These are phyloP conservation scores for Bacidia gigantensis DNA, from an alignment of 495 filamentous ascomycete species.

Conservation along the genomic window DNA sequence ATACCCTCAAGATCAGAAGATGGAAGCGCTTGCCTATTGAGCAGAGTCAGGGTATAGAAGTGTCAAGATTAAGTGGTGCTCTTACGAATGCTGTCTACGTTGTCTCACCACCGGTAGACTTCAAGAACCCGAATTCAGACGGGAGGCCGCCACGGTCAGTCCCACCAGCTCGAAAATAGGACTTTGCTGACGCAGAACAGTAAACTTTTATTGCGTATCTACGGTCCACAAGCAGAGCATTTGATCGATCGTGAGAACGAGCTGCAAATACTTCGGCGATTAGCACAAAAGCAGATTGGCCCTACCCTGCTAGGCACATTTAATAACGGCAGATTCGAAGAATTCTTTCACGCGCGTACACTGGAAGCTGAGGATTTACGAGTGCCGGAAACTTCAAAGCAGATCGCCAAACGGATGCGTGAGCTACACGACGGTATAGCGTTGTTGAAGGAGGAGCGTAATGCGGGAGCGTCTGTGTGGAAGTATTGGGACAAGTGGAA, in stretches of 20 bases:
- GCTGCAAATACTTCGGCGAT: conserved; percentile 68
- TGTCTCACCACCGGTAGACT: conserved; percentile 63
- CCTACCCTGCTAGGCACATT: conserved; percentile 91
- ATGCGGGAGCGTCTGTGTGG: conserved; percentile 70
- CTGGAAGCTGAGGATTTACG: conserved; percentile 66
- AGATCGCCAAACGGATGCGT: conserved; percentile 97
- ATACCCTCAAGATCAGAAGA: conserved; percentile 77
- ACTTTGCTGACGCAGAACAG: conserved; percentile 25
- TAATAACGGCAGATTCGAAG: conserved; percentile 88
- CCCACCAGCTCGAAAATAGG: not conserved
- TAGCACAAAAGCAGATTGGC: conserved; percentile 84
- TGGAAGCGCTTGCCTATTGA: conserved; percentile 81
- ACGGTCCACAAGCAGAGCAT: conserved; percentile 90
- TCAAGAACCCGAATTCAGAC: conserved; percentile 23
- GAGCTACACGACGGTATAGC: conserved; percentile 93
- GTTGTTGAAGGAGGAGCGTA: conserved; percentile 60
- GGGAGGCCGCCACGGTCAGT: conserved; percentile 38
- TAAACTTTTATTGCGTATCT: conserved; percentile 83
- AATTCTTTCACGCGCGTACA: conserved; percentile 72
- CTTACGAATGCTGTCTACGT: conserved; percentile 95
- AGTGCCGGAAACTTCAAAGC: conserved; percentile 66
- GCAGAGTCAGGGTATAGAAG: conserved; percentile 51
- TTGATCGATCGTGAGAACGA: conserved; percentile 89
- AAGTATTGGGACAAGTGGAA: conserved; percentile 95
- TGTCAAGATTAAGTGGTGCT: conserved; percentile 80